Percentiles rank a stretch among this genome's conserved stretches.
Evolutionary conservation across 2,329 filamentous ascomycete genomes (phyloP).

Genomic region (Phaeosphaeriaceae sp.): DNA sequence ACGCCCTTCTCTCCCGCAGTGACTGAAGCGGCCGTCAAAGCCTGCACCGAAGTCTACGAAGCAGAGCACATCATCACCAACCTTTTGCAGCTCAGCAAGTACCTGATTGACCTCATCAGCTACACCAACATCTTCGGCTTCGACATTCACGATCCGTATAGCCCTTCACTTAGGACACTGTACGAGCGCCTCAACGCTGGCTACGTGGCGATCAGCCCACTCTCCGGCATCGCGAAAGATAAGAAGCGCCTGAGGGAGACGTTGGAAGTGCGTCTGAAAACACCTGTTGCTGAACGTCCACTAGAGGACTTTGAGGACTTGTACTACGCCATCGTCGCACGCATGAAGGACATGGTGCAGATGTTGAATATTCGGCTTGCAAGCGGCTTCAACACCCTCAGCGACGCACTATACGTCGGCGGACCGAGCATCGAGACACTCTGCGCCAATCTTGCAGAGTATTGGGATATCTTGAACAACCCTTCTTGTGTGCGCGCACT

Average conservation of each 20-base stretch:
- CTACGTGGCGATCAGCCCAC: constrained; percentile 21
- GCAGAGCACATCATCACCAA: constrained; percentile 25
- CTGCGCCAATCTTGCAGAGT: constrained; percentile 18
- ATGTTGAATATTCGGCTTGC: constrained; percentile 28
- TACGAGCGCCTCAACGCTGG: constrained; percentile 45
- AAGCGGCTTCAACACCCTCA: constrained; percentile 30
- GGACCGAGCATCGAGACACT: constrained; percentile 23
- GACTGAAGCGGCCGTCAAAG: constrained; percentile 19
- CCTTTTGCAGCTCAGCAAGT: constrained; percentile 21
- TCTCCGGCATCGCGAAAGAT: constrained; percentile 19
- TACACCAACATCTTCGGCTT: constrained; percentile 13
- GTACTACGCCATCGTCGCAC: constrained; percentile 38
- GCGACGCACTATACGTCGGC: constrained; percentile 13
- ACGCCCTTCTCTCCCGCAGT: constrained; percentile 21
- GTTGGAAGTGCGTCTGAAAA: constrained; percentile 54
- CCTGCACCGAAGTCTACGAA: constrained; percentile 7
- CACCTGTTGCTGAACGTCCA: constrained; percentile 62
- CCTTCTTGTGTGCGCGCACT: constrained; percentile 28
- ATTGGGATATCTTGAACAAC: constrained; percentile 37
- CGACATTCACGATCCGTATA: constrained; percentile 20
- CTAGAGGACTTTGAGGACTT: constrained; percentile 44
- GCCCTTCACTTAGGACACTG: constrained; percentile 36
- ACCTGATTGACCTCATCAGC: constrained; percentile 17
- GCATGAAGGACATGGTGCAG: constrained; percentile 34
- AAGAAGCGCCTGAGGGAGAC: constrained; percentile 50